Percentiles rank a stretch among this genome's conserved stretches.
These are phyloP conservation scores for Dictyostelium capitatum DNA, from an alignment of 78 protist genomes.

Conservation along the genomic window DNA sequence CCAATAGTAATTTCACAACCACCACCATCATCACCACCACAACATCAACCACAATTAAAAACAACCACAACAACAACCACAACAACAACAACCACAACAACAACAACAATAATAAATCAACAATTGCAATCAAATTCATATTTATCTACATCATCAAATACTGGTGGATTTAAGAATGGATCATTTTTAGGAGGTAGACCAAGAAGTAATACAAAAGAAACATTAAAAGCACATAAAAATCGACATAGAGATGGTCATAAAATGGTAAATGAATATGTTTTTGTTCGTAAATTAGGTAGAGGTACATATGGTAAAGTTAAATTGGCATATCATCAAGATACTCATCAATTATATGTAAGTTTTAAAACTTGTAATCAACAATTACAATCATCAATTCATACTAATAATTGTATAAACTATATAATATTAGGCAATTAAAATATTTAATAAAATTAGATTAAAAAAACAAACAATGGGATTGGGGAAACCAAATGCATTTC, in stretches of 20 bases:
- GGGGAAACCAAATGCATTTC: constrained; percentile 42
- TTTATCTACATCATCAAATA: not conserved
- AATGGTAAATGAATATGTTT: constrained; percentile 66
- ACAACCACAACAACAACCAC: not conserved
- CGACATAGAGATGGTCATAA: constrained; percentile 55
- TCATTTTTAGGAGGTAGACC: not conserved
- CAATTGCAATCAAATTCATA: not conserved
- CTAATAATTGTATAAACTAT: not conserved
- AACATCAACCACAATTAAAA: not conserved
- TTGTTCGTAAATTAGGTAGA: constrained; percentile 48
- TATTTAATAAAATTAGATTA: constrained; percentile 48
- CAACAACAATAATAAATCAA: not conserved
- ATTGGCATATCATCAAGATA: constrained; percentile 47
- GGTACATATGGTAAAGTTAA: constrained; percentile 68
- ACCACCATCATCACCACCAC: not conserved
- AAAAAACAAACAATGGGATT: constrained; percentile 49
- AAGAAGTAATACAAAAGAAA: constrained; percentile 46
- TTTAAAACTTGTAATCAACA: not conserved
- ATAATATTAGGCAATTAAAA: constrained; percentile 58
- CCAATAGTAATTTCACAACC: not conserved
- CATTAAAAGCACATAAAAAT: constrained; percentile 32
- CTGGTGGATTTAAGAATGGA: not conserved
- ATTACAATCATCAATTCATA: too few relatives aligned
- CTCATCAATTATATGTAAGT: constrained; percentile 60
- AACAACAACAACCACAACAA: not conserved